A percentile compares a stretch with the other conserved stretches of the same genome.
Evolutionary conservation across 441 rosid genomes (phyloP).

Genomic region (Euphorbia schlechtendalii): DNA sequence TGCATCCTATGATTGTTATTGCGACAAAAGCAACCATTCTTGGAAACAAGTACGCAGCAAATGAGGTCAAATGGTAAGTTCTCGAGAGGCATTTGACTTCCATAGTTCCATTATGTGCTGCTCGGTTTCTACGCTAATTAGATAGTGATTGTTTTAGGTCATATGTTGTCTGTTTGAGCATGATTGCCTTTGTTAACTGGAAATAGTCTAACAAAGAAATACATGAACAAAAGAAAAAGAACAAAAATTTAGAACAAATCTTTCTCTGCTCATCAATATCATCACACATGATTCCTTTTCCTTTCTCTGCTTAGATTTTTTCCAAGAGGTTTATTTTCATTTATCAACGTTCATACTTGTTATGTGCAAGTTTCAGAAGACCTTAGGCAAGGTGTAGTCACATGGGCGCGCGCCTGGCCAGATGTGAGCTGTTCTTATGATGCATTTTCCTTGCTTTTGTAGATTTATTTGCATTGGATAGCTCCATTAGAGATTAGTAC

Average conservation of each 20-base stretch:
- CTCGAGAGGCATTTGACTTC: conserved; percentile 3
- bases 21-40: conserved; percentile 50
- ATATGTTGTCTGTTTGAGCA: neutral
- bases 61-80: conserved; percentile 41
- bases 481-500: too few relatives aligned
- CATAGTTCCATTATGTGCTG: neutral
- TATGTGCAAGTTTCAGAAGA: too few relatives aligned
- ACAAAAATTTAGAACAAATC: too few relatives aligned
- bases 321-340: neutral
- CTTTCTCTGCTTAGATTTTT: neutral
- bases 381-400: too few relatives aligned
- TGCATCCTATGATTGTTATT: conserved; percentile 66
- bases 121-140: neutral
- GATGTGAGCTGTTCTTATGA: too few relatives aligned
- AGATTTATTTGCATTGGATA: too few relatives aligned
- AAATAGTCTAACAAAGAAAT: neutral
- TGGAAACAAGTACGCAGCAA: conserved; percentile 31
- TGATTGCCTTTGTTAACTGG: neutral
- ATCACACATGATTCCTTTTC: neutral
- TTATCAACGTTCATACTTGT: neutral
- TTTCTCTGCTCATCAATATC: neutral
- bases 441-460: too few relatives aligned
- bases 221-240: neutral
- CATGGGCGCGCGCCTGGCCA: too few relatives aligned
- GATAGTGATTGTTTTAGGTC: neutral